Evolutionary conservation across 2,329 filamentous ascomycete genomes (phyloP).

Genomic region (Dactylonectria estremocensis): DNA sequence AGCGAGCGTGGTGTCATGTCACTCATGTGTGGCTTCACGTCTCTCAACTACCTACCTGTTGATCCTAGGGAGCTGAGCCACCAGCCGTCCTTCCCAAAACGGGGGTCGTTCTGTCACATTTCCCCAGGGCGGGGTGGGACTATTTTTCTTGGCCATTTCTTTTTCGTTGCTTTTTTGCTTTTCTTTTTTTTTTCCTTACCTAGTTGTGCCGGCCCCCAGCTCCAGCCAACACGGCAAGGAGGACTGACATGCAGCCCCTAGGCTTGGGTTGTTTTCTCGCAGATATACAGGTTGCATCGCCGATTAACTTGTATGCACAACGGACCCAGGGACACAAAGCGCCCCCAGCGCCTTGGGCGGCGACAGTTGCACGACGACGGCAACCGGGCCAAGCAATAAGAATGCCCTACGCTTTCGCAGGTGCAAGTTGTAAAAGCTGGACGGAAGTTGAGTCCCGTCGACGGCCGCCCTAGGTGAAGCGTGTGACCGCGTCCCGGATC

Average conservation of each 20-base stretch:
- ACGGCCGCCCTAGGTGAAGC: neutral
- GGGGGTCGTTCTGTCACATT: neutral
- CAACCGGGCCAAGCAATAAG: conserved; percentile 8
- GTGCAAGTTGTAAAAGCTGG: neutral
- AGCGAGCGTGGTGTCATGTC: conserved; percentile 25
- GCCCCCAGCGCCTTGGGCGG: conserved; percentile 17
- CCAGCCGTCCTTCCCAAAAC: conserved; percentile 1
- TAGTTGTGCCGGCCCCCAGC: neutral
- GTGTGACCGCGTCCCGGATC: neutral
- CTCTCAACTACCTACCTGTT: neutral
- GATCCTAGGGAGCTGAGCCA: conserved; percentile 15
- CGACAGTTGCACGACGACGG: conserved; percentile 19
- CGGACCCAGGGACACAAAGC: conserved; percentile 25
- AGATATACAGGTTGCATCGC: conserved; percentile 16
- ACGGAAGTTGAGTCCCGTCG: neutral
- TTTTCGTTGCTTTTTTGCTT: neutral
- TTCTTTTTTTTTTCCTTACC: neutral
- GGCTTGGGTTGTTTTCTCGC: conserved; percentile 6
- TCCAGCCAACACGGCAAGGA: neutral
- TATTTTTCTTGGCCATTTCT: neutral
- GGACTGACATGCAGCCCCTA: neutral
- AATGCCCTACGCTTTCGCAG: neutral
- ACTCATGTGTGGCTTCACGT: conserved; percentile 24
- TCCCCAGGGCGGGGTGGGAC: neutral
- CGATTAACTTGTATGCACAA: conserved; percentile 28